phyloP scores from a whole-genome alignment of 306 rosid species.

The Castanea mollissima region DNA sequence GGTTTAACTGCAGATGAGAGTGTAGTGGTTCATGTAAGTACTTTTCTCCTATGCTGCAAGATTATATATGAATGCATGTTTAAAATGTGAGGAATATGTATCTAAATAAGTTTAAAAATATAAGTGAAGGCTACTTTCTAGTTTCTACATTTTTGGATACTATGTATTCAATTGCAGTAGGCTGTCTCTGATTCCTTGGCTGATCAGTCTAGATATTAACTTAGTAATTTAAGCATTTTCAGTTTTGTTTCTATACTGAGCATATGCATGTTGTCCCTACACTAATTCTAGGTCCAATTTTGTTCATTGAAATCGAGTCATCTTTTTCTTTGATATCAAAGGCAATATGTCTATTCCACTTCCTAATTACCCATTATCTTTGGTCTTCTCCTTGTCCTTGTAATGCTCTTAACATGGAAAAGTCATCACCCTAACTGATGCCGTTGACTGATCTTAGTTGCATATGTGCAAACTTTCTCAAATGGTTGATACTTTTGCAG shows the following conservation, averaged over 20 bases:
- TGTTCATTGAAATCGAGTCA: neutral
- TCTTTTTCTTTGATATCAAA: neutral
- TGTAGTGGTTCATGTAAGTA: conserved; percentile 77
- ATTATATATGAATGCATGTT: neutral
- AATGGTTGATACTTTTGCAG: conserved; percentile 35
- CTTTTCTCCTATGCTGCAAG: conserved; percentile 6
- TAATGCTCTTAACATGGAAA: neutral
- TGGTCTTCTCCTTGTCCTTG: neutral
- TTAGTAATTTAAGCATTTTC: neutral
- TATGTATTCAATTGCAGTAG: neutral
- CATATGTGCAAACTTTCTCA: neutral
- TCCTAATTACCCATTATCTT: neutral
- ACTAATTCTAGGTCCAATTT: neutral
- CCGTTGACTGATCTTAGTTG: neutral
- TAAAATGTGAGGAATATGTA: neutral
- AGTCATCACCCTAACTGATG: neutral
- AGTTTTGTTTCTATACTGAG: neutral
- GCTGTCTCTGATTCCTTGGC: neutral
- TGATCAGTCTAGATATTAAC: neutral
- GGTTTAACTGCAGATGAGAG: conserved; percentile 94
- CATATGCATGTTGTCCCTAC: neutral
- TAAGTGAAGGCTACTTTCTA: neutral
- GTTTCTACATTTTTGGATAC: neutral
- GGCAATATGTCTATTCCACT: neutral
- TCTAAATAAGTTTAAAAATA: neutral